Evolutionary conservation across 306 rosid species (phyloP).

Genomic region (Trifolium fragiferum): DNA sequence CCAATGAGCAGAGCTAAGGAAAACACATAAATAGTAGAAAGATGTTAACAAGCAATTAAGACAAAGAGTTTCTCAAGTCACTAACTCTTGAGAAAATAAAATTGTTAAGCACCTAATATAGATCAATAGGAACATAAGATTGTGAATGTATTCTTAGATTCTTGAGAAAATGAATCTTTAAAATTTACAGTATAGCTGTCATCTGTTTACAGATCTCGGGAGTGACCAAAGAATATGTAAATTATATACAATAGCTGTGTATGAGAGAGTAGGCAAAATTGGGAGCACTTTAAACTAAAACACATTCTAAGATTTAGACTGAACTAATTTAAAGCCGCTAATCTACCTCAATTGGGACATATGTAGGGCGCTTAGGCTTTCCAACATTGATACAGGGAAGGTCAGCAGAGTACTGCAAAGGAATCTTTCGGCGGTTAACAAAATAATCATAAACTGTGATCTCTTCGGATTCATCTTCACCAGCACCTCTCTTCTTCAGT

Average conservation of each 20-base stretch:
- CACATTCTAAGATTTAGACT: background rate
- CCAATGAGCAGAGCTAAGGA: constrained; percentile 73
- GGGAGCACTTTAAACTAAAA: background rate
- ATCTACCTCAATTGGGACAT: constrained; percentile 80
- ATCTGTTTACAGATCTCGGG: too few relatives aligned
- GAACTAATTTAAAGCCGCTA: background rate
- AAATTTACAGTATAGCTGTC: background rate
- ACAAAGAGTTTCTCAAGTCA: background rate
- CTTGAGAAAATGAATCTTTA: background rate
- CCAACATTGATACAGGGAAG: constrained; percentile 94
- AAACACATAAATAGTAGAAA: background rate
- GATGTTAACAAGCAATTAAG: background rate
- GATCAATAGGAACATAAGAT: background rate
- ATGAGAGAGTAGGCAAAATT: background rate
- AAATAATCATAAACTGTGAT: constrained; percentile 88
- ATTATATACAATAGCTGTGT: background rate
- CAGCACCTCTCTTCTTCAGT: constrained; percentile 58
- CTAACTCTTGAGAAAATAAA: background rate
- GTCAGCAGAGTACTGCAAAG: constrained; percentile 67
- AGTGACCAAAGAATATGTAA: too few relatives aligned
- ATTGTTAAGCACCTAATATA: background rate
- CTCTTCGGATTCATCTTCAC: constrained; percentile 52
- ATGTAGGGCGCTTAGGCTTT: constrained; percentile 90
- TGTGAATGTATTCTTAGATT: background rate
- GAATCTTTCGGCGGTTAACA: constrained; percentile 64